Evolutionary conservation across 345 rosid genomes (phyloP).

Genomic region (Noccaea caerulescens): DNA sequence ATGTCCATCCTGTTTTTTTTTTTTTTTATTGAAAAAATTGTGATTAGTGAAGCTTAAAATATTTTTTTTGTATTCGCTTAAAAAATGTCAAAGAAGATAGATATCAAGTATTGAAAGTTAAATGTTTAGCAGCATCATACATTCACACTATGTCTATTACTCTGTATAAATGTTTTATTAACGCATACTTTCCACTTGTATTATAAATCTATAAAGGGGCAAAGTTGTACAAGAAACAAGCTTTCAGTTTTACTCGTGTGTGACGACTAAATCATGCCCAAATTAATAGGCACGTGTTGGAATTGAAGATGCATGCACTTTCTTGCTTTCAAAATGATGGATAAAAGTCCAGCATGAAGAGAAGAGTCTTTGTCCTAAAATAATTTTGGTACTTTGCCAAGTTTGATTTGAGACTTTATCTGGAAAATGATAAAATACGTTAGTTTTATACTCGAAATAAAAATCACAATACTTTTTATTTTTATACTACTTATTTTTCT

Average conservation of each 20-base stretch:
- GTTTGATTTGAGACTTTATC: neutral
- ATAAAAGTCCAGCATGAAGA: conserved; percentile 1
- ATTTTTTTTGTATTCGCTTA: no score
- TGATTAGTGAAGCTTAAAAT: neutral
- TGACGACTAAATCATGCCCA: conserved; percentile 42
- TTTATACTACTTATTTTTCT: neutral
- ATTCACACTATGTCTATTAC: neutral
- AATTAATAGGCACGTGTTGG: conserved; percentile 36
- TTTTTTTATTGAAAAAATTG: no score
- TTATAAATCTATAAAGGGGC: neutral
- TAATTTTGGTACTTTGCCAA: neutral
- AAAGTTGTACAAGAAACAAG: conserved; percentile 25
- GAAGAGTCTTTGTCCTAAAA: conserved; percentile 7
- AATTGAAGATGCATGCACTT: conserved; percentile 47
- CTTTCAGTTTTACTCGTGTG: conserved; percentile 34
- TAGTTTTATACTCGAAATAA: neutral
- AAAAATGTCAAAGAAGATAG: neutral
- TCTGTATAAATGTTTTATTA: neutral
- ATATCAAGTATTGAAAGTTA: neutral
- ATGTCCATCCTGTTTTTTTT: neutral
- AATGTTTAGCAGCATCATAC: conserved; percentile 1
- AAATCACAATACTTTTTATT: neutral
- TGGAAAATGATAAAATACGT: neutral
- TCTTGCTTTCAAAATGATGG: conserved; percentile 28
- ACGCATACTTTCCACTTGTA: conserved; percentile 15